Evolutionary conservation across 495 filamentous ascomycete species (phyloP).

Genomic region (Talaromyces proteolyticus): DNA sequence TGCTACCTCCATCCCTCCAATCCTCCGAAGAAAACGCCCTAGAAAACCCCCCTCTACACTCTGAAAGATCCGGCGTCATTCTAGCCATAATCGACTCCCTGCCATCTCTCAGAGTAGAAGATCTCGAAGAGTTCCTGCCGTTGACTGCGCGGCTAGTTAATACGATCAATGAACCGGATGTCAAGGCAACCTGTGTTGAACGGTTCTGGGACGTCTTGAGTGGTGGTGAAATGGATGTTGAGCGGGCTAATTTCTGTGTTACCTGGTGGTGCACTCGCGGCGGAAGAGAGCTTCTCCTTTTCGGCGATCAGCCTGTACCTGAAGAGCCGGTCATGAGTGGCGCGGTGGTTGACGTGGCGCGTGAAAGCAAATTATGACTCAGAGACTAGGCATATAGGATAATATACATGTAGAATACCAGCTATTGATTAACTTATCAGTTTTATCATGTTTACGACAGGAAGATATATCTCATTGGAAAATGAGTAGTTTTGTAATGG

Average conservation of each 20-base stretch:
- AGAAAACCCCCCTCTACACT: constrained; percentile 42
- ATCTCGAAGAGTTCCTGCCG: constrained; percentile 74
- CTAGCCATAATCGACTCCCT: constrained; percentile 80
- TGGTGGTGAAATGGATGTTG: constrained; percentile 88
- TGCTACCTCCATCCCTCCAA: constrained; percentile 32
- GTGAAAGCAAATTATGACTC: constrained; percentile 36
- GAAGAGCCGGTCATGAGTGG: constrained; percentile 54
- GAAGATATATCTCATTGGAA: too few relatives aligned
- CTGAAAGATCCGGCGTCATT: constrained; percentile 75
- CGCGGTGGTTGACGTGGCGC: constrained; percentile 37
- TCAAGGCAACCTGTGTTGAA: constrained; percentile 60
- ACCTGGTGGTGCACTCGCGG: constrained; percentile 80
- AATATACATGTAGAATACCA: background rate
- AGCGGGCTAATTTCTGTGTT: constrained; percentile 72
- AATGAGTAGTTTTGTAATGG: too few relatives aligned
- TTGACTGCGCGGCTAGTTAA: constrained; percentile 65
- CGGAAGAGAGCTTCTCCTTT: constrained; percentile 60
- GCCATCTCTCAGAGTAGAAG: constrained; percentile 60
- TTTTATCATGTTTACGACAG: too few relatives aligned
- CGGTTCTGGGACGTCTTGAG: constrained; percentile 83
- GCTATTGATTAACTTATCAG: background rate
- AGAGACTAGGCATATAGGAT: background rate
- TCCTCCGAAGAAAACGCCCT: constrained; percentile 18
- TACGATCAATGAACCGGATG: constrained; percentile 47
- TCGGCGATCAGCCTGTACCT: constrained; percentile 34